phyloP scores from a whole-genome alignment of 1,139 yeast species.

The Arxiozyma slooffiae region DNA sequence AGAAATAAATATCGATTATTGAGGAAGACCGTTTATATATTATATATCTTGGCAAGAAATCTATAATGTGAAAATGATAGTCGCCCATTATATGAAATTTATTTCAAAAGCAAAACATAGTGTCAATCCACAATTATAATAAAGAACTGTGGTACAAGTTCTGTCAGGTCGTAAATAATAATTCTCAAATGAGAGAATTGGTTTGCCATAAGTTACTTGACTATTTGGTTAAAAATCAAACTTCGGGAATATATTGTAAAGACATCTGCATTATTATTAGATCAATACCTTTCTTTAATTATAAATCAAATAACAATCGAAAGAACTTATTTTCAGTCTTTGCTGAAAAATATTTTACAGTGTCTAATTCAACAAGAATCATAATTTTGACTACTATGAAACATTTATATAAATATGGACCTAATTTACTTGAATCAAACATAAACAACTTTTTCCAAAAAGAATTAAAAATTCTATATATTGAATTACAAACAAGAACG shows the following conservation, averaged over 20 bases:
- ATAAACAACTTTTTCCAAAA: slow-evolving; percentile 60
- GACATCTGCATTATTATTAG: slow-evolving; percentile 67
- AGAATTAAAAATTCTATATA: slow-evolving; percentile 60
- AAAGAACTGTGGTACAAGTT: slow-evolving; percentile 87
- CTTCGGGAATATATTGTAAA: slow-evolving; percentile 63
- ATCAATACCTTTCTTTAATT: slow-evolving; percentile 63
- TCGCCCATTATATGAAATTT: slow-evolving; percentile 53
- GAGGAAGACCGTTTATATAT: slow-evolving; percentile 64
- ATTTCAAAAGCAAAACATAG: slow-evolving; percentile 52
- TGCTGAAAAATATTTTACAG: slow-evolving; percentile 53
- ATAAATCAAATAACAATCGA: slow-evolving; percentile 36
- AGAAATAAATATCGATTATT: slow-evolving; percentile 66
- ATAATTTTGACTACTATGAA: slow-evolving; percentile 64
- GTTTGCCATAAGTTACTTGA: slow-evolving; percentile 46
- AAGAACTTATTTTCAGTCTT: slow-evolving; percentile 59
- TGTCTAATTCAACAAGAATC: slow-evolving; percentile 52
- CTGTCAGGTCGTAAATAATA: slow-evolving; percentile 78
- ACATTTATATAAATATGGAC: slow-evolving; percentile 46
- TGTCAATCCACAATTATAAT: slow-evolving; percentile 32
- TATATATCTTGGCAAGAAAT: slow-evolving; percentile 64
- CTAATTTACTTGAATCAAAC: slow-evolving; percentile 38
- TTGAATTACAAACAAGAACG: slow-evolving; percentile 84
- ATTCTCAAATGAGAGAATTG: slow-evolving; percentile 57
- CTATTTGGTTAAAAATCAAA: slow-evolving; percentile 35
- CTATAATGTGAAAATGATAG: slow-evolving; percentile 48